These are phyloP conservation scores for Myriangium duriaei DNA, from an alignment of 2,329 filamentous ascomycete species.

Conservation along the genomic window DNA sequence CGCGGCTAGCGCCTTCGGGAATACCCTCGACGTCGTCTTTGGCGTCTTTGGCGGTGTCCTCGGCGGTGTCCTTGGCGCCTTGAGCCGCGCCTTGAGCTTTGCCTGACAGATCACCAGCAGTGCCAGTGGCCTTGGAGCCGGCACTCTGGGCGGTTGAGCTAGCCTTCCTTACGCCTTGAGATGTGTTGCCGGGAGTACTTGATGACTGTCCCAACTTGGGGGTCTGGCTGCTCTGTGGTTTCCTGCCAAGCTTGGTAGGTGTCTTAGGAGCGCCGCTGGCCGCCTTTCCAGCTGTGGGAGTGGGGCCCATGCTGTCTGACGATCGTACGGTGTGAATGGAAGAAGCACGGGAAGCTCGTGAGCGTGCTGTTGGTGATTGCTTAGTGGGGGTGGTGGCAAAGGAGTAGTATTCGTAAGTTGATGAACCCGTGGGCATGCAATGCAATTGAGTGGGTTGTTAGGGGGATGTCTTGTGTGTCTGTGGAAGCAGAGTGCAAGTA, in stretches of 20 bases:
- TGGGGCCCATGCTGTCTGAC: slow-evolving; percentile 33
- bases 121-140: slow-evolving; percentile 15
- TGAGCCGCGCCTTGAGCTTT: slow-evolving; percentile 6
- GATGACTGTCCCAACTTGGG: slow-evolving; percentile 28
- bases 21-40: slow-evolving; percentile 27
- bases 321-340: slow-evolving; percentile 17
- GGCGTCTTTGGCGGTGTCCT: slow-evolving; percentile 22
- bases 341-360: slow-evolving; percentile 23
- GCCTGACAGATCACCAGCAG: slow-evolving; percentile 20
- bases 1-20: slow-evolving; percentile 22
- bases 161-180: slow-evolving; percentile 17
- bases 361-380: slow-evolving; percentile 23
- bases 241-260: slow-evolving; percentile 38
- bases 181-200: slow-evolving; percentile 17
- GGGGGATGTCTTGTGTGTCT: slow-evolving; percentile 7
- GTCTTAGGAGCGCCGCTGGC: slow-evolving; percentile 35
- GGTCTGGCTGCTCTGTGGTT: slow-evolving; percentile 26
- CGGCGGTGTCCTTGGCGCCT: slow-evolving; percentile 16
- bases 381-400: slow-evolving; percentile 38
- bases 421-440: slow-evolving; percentile 38
- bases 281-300: slow-evolving; percentile 38
- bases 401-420: slow-evolving; percentile 39
- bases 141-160: slow-evolving; percentile 6
- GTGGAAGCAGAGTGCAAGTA: background rate
- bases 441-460: slow-evolving; percentile 9